Conservation (phyloP, 306 rosid species). For the Bauhinia variegata region DNA sequence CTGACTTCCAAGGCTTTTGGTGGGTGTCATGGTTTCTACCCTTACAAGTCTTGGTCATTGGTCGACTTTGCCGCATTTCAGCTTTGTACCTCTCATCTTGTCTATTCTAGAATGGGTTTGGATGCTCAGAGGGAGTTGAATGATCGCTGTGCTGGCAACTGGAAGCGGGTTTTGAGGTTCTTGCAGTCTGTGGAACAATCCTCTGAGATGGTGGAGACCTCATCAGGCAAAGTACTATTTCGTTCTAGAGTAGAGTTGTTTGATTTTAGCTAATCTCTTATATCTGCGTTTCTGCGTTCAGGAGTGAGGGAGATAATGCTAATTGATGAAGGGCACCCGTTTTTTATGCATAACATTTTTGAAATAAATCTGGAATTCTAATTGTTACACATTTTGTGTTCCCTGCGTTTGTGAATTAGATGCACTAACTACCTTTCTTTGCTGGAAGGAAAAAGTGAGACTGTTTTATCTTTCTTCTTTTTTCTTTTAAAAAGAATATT, state of each 20-base stretch:
- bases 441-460: no score
- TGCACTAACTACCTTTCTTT: no score
- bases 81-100: constrained; percentile 59
- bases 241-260: no score
- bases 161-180: constrained; percentile 91
- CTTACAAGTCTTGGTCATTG: constrained; percentile 73
- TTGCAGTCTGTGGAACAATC: constrained; percentile 85
- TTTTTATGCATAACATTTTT: no score
- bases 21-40: constrained; percentile 43
- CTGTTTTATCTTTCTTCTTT: no score
- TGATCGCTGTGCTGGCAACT: constrained; percentile 74
- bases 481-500: background rate
- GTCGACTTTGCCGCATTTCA: constrained; percentile 79
- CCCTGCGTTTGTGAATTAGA: no score
- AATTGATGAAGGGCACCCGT: background rate
- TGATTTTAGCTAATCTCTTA: background rate
- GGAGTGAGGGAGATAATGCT: background rate
- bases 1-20: constrained; percentile 74
- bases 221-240: constrained; percentile 94
- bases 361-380: no score
- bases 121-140: constrained; percentile 62
- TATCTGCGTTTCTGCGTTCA: constrained; percentile 34
- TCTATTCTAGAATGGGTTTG: constrained; percentile 53
- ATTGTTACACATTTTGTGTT: no score
- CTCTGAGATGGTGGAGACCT: constrained; percentile 72